phyloP scores from a whole-genome alignment of 108 stramenopile species.

The Nannochloropsis oceanica region DNA sequence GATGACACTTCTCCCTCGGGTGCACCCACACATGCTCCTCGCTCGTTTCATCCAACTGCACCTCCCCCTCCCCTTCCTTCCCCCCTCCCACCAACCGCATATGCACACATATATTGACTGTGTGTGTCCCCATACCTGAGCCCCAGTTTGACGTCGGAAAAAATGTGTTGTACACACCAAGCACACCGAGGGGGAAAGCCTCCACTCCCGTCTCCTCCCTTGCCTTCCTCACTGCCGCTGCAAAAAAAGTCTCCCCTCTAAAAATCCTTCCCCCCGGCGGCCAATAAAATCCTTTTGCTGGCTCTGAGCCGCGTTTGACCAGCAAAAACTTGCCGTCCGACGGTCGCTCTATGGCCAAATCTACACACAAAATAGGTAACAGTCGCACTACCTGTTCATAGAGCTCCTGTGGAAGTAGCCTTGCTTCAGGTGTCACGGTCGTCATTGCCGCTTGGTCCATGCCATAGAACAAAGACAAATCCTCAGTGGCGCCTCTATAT shows the following conservation, averaged over 20 bases:
- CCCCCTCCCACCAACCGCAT: not conserved
- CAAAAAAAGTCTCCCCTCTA: not conserved
- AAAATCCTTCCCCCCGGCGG: not conserved
- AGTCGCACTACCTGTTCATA: too few relatives aligned
- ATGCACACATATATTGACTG: not conserved
- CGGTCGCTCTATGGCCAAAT: not conserved
- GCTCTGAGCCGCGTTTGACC: not conserved
- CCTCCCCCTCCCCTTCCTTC: not conserved
- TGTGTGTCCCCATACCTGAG: not conserved
- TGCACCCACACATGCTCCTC: not conserved
- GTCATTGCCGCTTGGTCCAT: too few relatives aligned
- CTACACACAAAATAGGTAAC: not conserved
- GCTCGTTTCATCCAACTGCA: not conserved
- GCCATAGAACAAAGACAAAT: too few relatives aligned
- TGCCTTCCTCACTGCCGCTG: not conserved
- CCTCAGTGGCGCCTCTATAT: too few relatives aligned
- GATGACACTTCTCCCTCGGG: too few relatives aligned
- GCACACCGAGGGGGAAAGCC: not conserved
- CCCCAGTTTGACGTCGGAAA: not conserved
- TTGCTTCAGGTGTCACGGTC: too few relatives aligned
- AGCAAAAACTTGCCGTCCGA: not conserved
- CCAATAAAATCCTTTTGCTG: not conserved
- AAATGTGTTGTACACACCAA: not conserved
- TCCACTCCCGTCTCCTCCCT: not conserved
- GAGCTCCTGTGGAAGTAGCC: too few relatives aligned